Percentiles rank a stretch among this genome's conserved stretches.
These are phyloP conservation scores for Juncus inflexus DNA, from an alignment of 176 grass and related monocot genomes.

Conservation along the genomic window DNA sequence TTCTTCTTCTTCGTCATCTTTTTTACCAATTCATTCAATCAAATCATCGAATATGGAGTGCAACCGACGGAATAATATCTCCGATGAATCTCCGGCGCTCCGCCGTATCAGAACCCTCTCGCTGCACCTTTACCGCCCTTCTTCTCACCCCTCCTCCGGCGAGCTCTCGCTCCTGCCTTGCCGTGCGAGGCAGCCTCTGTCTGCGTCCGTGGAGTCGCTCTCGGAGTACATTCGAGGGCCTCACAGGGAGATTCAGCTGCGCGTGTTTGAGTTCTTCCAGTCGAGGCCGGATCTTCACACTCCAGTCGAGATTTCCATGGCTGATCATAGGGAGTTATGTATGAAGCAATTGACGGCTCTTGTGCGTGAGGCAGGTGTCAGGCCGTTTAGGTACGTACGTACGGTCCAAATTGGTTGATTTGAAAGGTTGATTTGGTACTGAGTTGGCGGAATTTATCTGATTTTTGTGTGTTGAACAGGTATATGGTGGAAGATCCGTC, in stretches of 20 bases:
- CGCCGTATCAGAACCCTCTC: constrained; percentile 53
- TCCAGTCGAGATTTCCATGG: constrained; percentile 66
- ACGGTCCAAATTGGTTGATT: neutral
- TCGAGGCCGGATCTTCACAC: constrained; percentile 73
- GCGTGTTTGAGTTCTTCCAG: constrained; percentile 65
- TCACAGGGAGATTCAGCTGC: constrained; percentile 44
- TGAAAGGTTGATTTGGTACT: neutral
- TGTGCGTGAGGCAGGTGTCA: constrained; percentile 70
- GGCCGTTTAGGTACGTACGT: constrained; percentile 58
- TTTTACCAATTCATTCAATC: neutral
- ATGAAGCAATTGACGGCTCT: constrained; percentile 75
- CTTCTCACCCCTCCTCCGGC: neutral
- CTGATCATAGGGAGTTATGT: constrained; percentile 76
- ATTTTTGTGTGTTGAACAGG: constrained; percentile 4
- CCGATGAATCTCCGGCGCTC: constrained; percentile 12
- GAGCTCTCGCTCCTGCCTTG: constrained; percentile 44
- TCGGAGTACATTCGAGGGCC: constrained; percentile 41
- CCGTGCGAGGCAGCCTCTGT: constrained; percentile 28
- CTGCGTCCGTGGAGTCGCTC: constrained; percentile 45
- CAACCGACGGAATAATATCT: constrained; percentile 12
- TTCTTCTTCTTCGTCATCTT: neutral
- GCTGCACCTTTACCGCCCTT: constrained; percentile 53
- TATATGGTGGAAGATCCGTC: constrained; percentile 42
- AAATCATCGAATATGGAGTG: constrained; percentile 32
- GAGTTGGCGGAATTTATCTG: neutral